Conservation (phyloP, 106 monocot genomes). For the Dactylorhiza incarnata region DNA sequence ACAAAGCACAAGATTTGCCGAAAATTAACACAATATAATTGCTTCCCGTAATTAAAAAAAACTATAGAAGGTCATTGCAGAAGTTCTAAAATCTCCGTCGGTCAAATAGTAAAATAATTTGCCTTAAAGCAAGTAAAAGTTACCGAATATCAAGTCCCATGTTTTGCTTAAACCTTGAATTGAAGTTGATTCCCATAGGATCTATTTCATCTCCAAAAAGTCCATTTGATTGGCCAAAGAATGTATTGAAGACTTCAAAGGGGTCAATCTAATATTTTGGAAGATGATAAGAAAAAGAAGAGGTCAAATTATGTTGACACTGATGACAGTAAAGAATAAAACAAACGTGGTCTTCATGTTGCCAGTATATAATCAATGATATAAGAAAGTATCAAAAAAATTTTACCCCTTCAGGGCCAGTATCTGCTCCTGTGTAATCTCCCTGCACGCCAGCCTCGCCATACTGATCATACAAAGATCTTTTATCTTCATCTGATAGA, state of each 20-base stretch:
- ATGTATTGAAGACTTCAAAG: constrained; percentile 78
- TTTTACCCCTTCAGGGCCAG: constrained; percentile 56
- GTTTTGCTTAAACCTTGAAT: constrained; percentile 25
- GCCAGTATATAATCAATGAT: not conserved
- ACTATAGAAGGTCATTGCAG: not conserved
- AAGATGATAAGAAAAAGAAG: not conserved
- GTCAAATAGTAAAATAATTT: not conserved
- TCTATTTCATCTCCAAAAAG: constrained; percentile 59
- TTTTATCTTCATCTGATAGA: constrained; percentile 92
- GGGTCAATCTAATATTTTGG: constrained; percentile 62
- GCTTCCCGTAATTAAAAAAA: not conserved
- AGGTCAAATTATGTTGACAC: not conserved
- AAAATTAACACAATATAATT: not conserved
- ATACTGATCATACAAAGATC: constrained; percentile 83
- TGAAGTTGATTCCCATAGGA: constrained; percentile 46
- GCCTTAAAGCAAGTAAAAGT: not conserved
- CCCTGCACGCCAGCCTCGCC: constrained; percentile 69
- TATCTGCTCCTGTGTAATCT: constrained; percentile 38
- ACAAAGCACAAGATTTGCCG: not conserved
- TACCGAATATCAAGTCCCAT: constrained; percentile 72
- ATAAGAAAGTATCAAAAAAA: constrained; percentile 1
- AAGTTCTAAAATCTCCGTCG: not conserved
- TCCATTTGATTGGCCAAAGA: constrained; percentile 70
- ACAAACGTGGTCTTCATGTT: not conserved
- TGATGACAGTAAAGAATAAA: not conserved